Percentiles rank a stretch among this genome's conserved stretches.
Evolutionary conservation across 1,284 basidiomycete genomes (phyloP).

Genomic region (Heterobasidion annosum): DNA sequence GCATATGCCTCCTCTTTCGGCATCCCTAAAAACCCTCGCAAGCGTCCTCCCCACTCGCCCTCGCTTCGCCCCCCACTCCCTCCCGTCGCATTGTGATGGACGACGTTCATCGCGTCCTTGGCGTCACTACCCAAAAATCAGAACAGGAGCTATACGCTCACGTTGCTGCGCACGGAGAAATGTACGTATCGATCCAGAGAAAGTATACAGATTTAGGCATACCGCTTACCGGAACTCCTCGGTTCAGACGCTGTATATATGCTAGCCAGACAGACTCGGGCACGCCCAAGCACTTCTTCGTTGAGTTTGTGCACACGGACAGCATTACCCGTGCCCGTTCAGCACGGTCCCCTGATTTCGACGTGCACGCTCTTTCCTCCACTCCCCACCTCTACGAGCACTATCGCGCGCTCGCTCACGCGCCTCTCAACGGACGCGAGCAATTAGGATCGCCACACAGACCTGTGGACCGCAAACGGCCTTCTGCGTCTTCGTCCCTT

Average conservation of each 20-base stretch:
- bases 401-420: conserved; percentile 9
- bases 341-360: conserved; percentile 11
- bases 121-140: conserved; percentile 20
- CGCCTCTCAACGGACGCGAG: not conserved
- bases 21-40: not conserved
- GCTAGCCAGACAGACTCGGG: conserved; percentile 9
- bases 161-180: conserved; percentile 23
- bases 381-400: conserved; percentile 13
- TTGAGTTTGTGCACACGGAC: conserved; percentile 18
- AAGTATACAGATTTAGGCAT: not conserved
- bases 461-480: too few species aligned
- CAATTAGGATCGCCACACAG: not conserved
- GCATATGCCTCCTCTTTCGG: not conserved
- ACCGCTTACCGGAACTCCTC: not conserved
- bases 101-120: conserved; percentile 11
- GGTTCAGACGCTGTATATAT: conserved; percentile 14
- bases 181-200: conserved; percentile 20
- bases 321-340: conserved; percentile 18
- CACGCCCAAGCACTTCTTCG: conserved; percentile 15
- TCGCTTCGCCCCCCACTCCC: not conserved
- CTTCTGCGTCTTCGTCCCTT: too few species aligned
- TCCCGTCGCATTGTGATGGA: not conserved
- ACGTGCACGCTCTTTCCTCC: conserved; percentile 15
- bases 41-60: not conserved
- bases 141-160: conserved; percentile 18